phyloP scores from a whole-genome alignment of 208 protist species.

The Crithidia sp. region DNA sequence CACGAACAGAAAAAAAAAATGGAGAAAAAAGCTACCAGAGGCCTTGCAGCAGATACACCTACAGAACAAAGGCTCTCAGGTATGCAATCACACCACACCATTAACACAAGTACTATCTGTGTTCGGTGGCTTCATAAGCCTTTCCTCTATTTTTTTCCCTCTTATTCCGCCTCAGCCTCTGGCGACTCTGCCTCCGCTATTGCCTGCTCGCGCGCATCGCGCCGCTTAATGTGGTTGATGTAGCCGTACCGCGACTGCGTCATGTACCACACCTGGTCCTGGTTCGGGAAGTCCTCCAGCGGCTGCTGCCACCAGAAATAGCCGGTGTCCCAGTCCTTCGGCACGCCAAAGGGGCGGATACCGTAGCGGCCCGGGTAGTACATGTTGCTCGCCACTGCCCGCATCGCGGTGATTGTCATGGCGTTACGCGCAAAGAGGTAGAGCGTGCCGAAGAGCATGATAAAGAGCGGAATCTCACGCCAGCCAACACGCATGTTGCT shows the following conservation, averaged over 20 bases:
- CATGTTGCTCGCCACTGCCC: constrained; percentile 80
- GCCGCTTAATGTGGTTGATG: constrained; percentile 81
- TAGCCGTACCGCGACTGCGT: constrained; percentile 79
- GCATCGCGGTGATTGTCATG: constrained; percentile 62
- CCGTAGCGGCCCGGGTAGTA: constrained; percentile 80
- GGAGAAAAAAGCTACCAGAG: too few relatives aligned
- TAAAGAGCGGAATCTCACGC: constrained; percentile 78
- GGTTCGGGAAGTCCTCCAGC: constrained; percentile 89
- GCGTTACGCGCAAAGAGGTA: constrained; percentile 71
- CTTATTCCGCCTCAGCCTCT: constrained; percentile 14
- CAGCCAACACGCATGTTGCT: constrained; percentile 86
- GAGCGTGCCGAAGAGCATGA: constrained; percentile 56
- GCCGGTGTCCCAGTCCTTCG: constrained; percentile 74
- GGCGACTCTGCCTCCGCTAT: constrained; percentile 55
- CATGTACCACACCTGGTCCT: constrained; percentile 83
- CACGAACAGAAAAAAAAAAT: too few relatives aligned
- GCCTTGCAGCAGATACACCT: too few relatives aligned
- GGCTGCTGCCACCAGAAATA: constrained; percentile 88
- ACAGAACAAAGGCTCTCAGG: too few relatives aligned
- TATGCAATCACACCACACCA: too few relatives aligned
- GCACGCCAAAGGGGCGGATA: constrained; percentile 80
- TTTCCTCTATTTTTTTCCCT: constrained; percentile 3
- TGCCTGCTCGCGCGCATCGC: constrained; percentile 71
- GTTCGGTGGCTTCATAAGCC: too few relatives aligned
- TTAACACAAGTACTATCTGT: too few relatives aligned